Conservation (phyloP, 805 yeast species). For the Yamadazyma akitaensis region DNA sequence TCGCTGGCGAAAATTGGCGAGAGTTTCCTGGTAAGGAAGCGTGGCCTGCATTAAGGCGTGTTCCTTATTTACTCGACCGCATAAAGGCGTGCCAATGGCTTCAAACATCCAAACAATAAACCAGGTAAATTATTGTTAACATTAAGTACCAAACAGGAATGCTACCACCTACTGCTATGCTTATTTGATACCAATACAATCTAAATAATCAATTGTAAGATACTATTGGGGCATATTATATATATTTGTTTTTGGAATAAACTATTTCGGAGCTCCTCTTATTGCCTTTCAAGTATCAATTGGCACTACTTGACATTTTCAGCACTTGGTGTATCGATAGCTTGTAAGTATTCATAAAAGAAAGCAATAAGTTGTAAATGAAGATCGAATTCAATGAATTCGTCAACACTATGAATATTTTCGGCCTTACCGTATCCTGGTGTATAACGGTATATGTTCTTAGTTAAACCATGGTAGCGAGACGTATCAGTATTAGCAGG, state of each 20-base stretch:
- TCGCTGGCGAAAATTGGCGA: no score
- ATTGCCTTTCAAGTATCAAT: no score
- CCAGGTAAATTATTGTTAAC: background rate
- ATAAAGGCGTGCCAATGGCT: background rate
- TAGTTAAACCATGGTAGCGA: constrained; percentile 54
- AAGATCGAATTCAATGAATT: constrained; percentile 25
- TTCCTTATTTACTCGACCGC: background rate
- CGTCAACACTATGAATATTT: constrained; percentile 37
- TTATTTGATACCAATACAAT: no score
- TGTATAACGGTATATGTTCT: constrained; percentile 51
- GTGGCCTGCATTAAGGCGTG: background rate
- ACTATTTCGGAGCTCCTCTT: no score
- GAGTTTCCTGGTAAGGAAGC: background rate
- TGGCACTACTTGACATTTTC: background rate
- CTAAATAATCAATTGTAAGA: background rate
- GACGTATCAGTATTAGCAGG: constrained; percentile 64
- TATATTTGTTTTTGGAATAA: no score
- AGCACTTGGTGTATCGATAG: constrained; percentile 27
- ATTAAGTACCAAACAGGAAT: background rate
- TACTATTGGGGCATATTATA: background rate
- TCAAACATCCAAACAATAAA: background rate
- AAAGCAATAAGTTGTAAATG: constrained; percentile 36
- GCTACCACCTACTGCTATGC: background rate
- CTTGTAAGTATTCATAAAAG: constrained; percentile 44
- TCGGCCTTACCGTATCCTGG: constrained; percentile 19